These are phyloP conservation scores for Lentinula novae-zelandiae DNA, from an alignment of 1,284 basidiomycete genomes.

Conservation along the genomic window DNA sequence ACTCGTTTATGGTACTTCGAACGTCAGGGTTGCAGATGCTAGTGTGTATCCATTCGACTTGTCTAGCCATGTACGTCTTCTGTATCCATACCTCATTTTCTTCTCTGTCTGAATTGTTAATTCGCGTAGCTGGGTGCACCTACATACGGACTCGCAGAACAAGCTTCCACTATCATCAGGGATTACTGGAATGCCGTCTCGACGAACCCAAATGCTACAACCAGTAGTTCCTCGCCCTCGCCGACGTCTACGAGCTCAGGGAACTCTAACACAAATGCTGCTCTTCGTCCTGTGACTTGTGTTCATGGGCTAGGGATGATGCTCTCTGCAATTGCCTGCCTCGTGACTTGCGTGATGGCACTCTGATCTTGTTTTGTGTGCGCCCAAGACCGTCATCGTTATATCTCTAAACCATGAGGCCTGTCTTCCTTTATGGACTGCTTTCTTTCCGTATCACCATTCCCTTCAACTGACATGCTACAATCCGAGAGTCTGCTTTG, in stretches of 20 bases:
- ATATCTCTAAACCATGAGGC: background rate
- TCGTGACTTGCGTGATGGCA: background rate
- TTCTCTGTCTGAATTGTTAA: background rate
- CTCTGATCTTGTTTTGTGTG: background rate
- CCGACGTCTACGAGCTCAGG: background rate
- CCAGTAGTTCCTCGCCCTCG: background rate
- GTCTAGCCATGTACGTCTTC: slow-evolving; percentile 35
- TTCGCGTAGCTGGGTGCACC: slow-evolving; percentile 44
- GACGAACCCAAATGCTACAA: background rate
- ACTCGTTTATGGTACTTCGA: slow-evolving; percentile 52
- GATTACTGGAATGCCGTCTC: slow-evolving; percentile 31
- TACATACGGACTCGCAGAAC: slow-evolving; percentile 70
- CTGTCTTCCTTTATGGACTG: background rate
- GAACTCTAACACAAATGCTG: background rate
- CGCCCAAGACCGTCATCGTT: background rate
- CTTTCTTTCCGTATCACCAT: background rate
- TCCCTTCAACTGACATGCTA: background rate
- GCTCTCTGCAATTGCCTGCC: background rate
- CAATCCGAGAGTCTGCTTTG: background rate
- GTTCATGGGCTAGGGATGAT: background rate
- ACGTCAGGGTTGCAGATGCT: slow-evolving; percentile 37
- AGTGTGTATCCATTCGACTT: slow-evolving; percentile 43
- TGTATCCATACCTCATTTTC: background rate
- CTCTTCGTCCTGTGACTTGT: background rate
- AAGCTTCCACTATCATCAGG: slow-evolving; percentile 60